Base-by-base conservation (phyloP, 2,329 filamentous ascomycete species). In the Aureobasidium sp. region DNA sequence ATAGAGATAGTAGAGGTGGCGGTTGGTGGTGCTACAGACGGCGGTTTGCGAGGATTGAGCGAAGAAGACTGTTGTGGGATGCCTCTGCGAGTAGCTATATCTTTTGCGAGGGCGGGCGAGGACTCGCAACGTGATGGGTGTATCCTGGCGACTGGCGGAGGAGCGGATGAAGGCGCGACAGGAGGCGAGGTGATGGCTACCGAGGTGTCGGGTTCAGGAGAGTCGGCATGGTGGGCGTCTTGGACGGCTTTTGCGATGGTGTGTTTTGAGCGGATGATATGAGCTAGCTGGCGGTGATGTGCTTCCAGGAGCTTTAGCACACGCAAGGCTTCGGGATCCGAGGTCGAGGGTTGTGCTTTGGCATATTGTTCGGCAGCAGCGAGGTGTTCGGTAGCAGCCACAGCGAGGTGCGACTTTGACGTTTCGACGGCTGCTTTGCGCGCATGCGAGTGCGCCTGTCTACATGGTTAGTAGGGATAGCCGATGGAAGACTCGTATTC, bases 341-440 rank as follows among this genome's bases (percentile, higher is more conserved):
- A 75, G 8, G 90, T 96, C 52, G 77, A 82, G 64, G 85, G 83
- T n/a, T 90, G 87, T 34, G 91, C 92, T 64, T 87, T 87, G 64
- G 90, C 87, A 73, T 96, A 97, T 73, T 96, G 90, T 66, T 87
- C 87, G 2, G 94, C 93, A 41, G 94, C 94, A 62, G 89, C 81
- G 59, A 92, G 87, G 76, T 97, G 93, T 74, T 96, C 90, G 70
- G 88, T 89, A 70, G 91, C 89, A 65, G 93, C 93, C 52, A 90
- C 86, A 7, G 87, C 88, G 62, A 90, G 90, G 72, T 94, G 86
- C 61, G 81, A 79, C 67, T 83, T 82, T 66, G 82, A 80, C 37
- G 83, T 85, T 61, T 92, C 90, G 27, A 87, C 81, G 27, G 90
- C 87, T 47, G 93, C 92, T 70, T 90, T 92, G 69, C 87, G 86